phyloP scores from a whole-genome alignment of 306 rosid species.

The Lablab purpureus region DNA sequence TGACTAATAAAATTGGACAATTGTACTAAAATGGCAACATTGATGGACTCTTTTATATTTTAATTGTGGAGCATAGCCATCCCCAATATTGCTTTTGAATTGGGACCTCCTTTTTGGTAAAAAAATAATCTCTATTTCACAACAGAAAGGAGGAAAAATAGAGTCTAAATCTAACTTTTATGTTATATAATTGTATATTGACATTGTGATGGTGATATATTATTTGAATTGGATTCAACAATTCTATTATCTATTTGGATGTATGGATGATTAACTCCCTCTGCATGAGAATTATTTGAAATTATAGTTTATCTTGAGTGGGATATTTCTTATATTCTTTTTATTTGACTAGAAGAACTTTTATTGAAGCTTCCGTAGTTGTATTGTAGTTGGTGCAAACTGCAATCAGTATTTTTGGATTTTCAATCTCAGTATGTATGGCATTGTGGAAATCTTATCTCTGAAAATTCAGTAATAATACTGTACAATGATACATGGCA shows the following conservation, averaged over 20 bases:
- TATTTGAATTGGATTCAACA: slow-evolving; percentile 5
- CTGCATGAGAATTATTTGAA: slow-evolving; percentile 28
- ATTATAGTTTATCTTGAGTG: slow-evolving; percentile 14
- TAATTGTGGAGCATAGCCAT: slow-evolving; percentile 24
- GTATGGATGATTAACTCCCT: slow-evolving; percentile 12
- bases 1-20: slow-evolving; percentile 29
- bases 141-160: slow-evolving; percentile 11
- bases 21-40: neutral
- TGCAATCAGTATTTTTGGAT: slow-evolving; percentile 13
- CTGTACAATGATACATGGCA: slow-evolving; percentile 14
- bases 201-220: neutral
- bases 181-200: slow-evolving; percentile 17
- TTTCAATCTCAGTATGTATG: slow-evolving; percentile 27
- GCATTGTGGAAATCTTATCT: slow-evolving; percentile 12
- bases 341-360: slow-evolving; percentile 4
- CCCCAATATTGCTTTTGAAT: slow-evolving; percentile 24
- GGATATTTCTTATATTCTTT: slow-evolving; percentile 3
- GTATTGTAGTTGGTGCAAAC: slow-evolving; percentile 17
- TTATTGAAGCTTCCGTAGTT: slow-evolving; percentile 18
- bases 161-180: slow-evolving; percentile 22
- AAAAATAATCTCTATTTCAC: slow-evolving; percentile 13
- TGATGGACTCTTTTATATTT: slow-evolving; percentile 30
- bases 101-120: neutral
- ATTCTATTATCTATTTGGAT: slow-evolving; percentile 35
- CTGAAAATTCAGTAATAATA: slow-evolving; percentile 21